A percentile compares a stretch with the other conserved stretches of the same genome.
phyloP scores from a whole-genome alignment of 139 green algal species.

The Klebsormidium nitens region DNA sequence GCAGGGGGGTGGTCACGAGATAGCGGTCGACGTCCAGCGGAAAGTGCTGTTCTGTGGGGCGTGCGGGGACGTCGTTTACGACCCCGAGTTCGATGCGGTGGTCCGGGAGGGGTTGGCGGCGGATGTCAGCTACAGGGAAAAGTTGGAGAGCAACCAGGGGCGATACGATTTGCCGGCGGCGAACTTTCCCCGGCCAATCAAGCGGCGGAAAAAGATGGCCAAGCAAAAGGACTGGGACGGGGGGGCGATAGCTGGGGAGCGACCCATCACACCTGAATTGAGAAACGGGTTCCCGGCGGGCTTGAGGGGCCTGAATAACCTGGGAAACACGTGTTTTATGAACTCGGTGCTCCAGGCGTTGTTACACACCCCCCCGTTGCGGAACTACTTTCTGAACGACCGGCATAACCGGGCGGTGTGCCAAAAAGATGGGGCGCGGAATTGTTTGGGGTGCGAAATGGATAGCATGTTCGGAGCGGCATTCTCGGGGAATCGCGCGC shows the following conservation, averaged over 20 bases:
- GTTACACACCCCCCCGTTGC: constrained; percentile 70
- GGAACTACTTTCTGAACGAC: constrained; percentile 62
- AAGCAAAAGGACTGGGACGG: not conserved
- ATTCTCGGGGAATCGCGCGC: constrained; percentile 27
- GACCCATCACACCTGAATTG: not conserved
- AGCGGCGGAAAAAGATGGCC: not conserved
- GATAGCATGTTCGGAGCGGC: constrained; percentile 39
- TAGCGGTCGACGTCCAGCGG: constrained; percentile 52
- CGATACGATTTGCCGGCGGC: not conserved
- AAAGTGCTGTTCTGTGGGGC: constrained; percentile 65
- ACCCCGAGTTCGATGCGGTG: constrained; percentile 51
- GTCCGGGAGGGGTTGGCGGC: constrained; percentile 38
- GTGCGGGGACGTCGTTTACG: constrained; percentile 62
- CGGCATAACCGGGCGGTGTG: constrained; percentile 48
- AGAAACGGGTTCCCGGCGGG: constrained; percentile 49
- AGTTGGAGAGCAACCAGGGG: not conserved
- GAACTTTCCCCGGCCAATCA: not conserved
- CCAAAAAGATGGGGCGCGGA: constrained; percentile 32
- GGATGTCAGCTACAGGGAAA: not conserved
- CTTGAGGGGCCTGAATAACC: constrained; percentile 83
- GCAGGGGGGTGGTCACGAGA: constrained; percentile 46
- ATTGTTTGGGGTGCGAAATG: constrained; percentile 70
- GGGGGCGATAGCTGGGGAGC: not conserved
- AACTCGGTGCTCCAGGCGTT: constrained; percentile 84
- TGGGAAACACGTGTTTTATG: constrained; percentile 98